Evolutionary conservation across 495 filamentous ascomycete species (phyloP), one percentile per base, ranked within the genome.

Genomic region (Aspergillus bertholletiae): DNA sequence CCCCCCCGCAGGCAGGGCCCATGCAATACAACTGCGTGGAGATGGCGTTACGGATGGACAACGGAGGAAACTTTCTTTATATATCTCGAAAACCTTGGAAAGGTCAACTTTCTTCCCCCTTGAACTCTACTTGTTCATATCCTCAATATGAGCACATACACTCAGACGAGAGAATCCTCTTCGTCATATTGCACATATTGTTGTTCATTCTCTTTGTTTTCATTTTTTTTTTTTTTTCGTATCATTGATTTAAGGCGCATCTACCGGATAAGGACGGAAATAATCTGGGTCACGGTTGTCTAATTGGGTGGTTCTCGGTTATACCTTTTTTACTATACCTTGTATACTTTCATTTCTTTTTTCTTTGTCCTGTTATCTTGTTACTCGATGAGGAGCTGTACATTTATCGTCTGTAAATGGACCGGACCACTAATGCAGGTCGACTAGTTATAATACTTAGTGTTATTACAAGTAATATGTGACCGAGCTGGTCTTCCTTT

Each of bases 261-360:
- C 9, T 37, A 37, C 15, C 13, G 40, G 40, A 48, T 34, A 56
- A n/a, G 21, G 44, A 47, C 22, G 40, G 43, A 44, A 57, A 49
- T 37, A 15, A 3, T 37, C 9, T 43, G 3, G 39, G 20, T 2
- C n/a, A 43, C 18, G 39, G 39, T 22, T 43, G 1, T 22, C 2
- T 5, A 21, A 1, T 12, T 12, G 18, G 39, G 39, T 22, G 39
- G 39, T 22, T 43, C 11, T 22, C 7, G 8, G 7, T 43, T 15
- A n/a, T 37, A 37, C 17, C 13, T 37, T 37, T 15, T 12, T 6
- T 39, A 17, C 1, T 40, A 40, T 18, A 40, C 34, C 7, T 39
- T 47, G 13, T 49, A 53, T 35, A 7, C 20, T 53, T 46, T 12
- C n/a, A 23, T 48, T 26, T 34, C 17, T 44, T 32, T 23, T 40